These are phyloP conservation scores for Scortechinia acanthostroma DNA, from an alignment of 2,329 filamentous ascomycete species.

Conservation along the genomic window DNA sequence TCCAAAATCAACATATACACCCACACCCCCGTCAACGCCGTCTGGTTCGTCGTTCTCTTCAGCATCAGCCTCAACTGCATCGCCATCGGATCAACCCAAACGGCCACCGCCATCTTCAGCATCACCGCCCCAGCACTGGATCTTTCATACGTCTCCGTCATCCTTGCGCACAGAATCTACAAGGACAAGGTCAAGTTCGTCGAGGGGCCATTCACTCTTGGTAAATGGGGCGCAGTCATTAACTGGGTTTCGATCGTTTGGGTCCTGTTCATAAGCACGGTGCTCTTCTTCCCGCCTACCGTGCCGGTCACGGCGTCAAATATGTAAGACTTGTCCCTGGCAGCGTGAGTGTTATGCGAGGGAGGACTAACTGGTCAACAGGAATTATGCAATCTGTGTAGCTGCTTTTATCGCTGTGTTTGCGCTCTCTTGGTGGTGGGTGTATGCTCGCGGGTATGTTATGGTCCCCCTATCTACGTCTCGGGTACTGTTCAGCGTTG, in stretches of 20 bases:
- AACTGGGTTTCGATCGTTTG: conserved; percentile 49
- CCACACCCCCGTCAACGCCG: conserved; percentile 51
- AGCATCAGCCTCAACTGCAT: conserved; percentile 41
- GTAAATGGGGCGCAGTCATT: conserved; percentile 41
- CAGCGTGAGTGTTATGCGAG: background rate
- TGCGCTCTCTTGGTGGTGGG: background rate
- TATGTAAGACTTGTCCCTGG: conserved; percentile 28
- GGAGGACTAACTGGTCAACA: background rate
- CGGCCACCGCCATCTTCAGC: conserved; percentile 41
- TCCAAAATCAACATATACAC: conserved; percentile 40
- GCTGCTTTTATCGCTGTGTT: background rate
- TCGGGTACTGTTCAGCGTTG: background rate
- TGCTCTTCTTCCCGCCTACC: conserved; percentile 44
- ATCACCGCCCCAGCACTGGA: conserved; percentile 42
- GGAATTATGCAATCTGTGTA: conserved; percentile 1
- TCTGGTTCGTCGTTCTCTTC: conserved; percentile 56
- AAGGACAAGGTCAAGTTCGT: conserved; percentile 40
- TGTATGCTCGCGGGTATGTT: background rate
- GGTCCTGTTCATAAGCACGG: conserved; percentile 54
- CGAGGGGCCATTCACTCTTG: conserved; percentile 49
- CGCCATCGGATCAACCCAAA: conserved; percentile 37
- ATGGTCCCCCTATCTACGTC: background rate
- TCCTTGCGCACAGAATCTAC: conserved; percentile 47
- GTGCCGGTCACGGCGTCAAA: conserved; percentile 35
- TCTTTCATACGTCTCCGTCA: conserved; percentile 49